These are phyloP conservation scores for Fusarium sp. DNA, from an alignment of 2,329 filamentous ascomycete species.

Conservation along the genomic window DNA sequence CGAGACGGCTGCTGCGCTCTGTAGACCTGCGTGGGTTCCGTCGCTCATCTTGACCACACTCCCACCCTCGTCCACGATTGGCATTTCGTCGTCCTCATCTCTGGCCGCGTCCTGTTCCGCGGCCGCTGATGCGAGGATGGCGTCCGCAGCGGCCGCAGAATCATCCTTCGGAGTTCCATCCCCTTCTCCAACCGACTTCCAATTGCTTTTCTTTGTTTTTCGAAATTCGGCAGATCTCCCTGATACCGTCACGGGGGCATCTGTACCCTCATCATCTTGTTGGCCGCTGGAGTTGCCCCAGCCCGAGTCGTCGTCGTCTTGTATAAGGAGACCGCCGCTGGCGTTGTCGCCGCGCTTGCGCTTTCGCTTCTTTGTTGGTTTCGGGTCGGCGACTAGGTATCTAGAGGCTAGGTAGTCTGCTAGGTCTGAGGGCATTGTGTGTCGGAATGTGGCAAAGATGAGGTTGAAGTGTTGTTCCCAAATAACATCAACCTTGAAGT, in stretches of 20 bases:
- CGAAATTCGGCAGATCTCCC: slow-evolving; percentile 70
- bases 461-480: slow-evolving; percentile 2
- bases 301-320: slow-evolving; percentile 67
- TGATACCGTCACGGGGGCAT: slow-evolving; percentile 58
- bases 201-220: slow-evolving; percentile 77
- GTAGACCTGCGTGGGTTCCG: slow-evolving; percentile 85
- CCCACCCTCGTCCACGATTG: slow-evolving; percentile 55
- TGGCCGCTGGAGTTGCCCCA: slow-evolving; percentile 54
- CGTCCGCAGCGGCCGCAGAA: slow-evolving; percentile 72
- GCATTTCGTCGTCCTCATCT: slow-evolving; percentile 59
- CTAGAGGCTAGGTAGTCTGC: slow-evolving; percentile 89
- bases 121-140: slow-evolving; percentile 76
- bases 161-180: slow-evolving; percentile 46
- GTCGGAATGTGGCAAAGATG: background rate
- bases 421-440: slow-evolving; percentile 65
- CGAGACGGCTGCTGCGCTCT: slow-evolving; percentile 80
- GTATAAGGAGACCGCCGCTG: slow-evolving; percentile 68
- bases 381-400: slow-evolving; percentile 73
- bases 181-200: slow-evolving; percentile 72
- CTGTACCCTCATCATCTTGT: slow-evolving; percentile 63
- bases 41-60: slow-evolving; percentile 77
- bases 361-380: slow-evolving; percentile 69
- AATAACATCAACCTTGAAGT: slow-evolving; percentile 9
- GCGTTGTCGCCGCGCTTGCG: slow-evolving; percentile 59
- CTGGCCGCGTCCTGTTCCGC: slow-evolving; percentile 67